Conservation (phyloP, 1,284 basidiomycete genomes). For the Vanrija pseudolonga region DNA sequence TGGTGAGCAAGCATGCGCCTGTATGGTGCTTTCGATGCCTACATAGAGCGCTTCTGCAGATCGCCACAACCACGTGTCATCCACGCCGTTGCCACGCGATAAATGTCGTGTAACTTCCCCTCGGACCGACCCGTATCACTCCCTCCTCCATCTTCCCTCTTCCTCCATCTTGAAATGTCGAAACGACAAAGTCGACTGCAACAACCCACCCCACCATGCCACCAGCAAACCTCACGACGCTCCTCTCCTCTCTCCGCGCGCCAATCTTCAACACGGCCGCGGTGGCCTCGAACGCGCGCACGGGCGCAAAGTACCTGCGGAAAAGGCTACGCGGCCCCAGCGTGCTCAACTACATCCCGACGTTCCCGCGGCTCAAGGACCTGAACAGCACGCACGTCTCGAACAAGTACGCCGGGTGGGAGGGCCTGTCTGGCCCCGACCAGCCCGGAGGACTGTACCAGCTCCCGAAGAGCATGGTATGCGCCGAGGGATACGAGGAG, state of each 20-base stretch:
- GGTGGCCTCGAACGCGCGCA: slow-evolving; percentile 71
- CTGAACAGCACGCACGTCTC: slow-evolving; percentile 19
- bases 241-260: slow-evolving; percentile 40
- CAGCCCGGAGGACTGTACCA: background rate
- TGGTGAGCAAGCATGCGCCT: too few species aligned
- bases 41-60: too few species aligned
- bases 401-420: slow-evolving; percentile 35
- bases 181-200: background rate
- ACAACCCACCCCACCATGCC: slow-evolving; percentile 8
- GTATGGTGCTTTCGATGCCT: too few species aligned
- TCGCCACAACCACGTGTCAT: too few species aligned
- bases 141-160: too few species aligned
- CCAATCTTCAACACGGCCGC: slow-evolving; percentile 75
- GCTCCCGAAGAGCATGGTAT: slow-evolving; percentile 16
- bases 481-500: slow-evolving; percentile 26
- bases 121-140: too few species aligned
- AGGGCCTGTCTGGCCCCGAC: slow-evolving; percentile 6
- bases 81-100: too few species aligned
- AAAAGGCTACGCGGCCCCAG: slow-evolving; percentile 68
- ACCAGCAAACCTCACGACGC: slow-evolving; percentile 18
- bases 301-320: slow-evolving; percentile 79
- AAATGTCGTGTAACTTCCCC: too few species aligned
- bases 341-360: slow-evolving; percentile 66
- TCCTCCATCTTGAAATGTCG: background rate
- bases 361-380: slow-evolving; percentile 11